Percentiles rank a stretch among this genome's conserved stretches.
Evolutionary conservation across 139 green algal species (phyloP).

Genomic region (Auxenochlorella pyrenoidosa): DNA sequence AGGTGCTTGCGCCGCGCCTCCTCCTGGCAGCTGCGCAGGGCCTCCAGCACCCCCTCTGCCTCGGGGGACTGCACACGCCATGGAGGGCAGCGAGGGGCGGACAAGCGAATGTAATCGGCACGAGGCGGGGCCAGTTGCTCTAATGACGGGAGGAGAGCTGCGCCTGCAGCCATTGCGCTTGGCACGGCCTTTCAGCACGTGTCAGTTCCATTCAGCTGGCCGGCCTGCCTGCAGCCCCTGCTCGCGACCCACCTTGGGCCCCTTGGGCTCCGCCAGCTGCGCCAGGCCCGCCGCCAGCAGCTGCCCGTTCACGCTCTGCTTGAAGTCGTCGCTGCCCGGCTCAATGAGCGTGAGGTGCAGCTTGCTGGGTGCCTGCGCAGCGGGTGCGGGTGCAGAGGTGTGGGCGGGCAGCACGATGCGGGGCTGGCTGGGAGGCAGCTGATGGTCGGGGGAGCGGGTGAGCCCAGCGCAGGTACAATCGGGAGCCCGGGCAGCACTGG

Average conservation of each 20-base stretch:
- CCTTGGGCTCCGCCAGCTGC: constrained; percentile 39
- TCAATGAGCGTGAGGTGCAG: constrained; percentile 48
- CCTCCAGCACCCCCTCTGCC: constrained; percentile 35
- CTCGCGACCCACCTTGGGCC: not conserved
- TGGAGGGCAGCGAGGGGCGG: not conserved
- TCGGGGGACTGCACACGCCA: not conserved
- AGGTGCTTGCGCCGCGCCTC: constrained; percentile 66
- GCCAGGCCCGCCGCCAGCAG: constrained; percentile 64
- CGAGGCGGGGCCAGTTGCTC: no score
- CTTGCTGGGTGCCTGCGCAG: constrained; percentile 50
- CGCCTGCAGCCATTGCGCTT: not conserved
- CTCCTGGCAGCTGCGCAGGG: constrained; percentile 66
- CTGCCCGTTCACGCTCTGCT: constrained; percentile 34
- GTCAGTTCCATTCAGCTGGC: not conserved
- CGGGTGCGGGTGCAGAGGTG: constrained; percentile 23
- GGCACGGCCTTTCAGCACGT: not conserved
- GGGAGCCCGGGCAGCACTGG: no score
- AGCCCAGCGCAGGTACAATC: no score
- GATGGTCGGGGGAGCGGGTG: no score
- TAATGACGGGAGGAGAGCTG: no score
- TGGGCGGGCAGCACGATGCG: no score
- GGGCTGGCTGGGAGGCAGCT: not conserved
- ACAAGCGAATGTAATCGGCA: no score
- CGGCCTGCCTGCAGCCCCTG: not conserved
- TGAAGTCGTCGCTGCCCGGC: constrained; percentile 16